A percentile compares a stretch with the other conserved stretches of the same genome.
These are phyloP conservation scores for Brassica nigra DNA, from an alignment of 345 rosid genomes.

Conservation along the genomic window DNA sequence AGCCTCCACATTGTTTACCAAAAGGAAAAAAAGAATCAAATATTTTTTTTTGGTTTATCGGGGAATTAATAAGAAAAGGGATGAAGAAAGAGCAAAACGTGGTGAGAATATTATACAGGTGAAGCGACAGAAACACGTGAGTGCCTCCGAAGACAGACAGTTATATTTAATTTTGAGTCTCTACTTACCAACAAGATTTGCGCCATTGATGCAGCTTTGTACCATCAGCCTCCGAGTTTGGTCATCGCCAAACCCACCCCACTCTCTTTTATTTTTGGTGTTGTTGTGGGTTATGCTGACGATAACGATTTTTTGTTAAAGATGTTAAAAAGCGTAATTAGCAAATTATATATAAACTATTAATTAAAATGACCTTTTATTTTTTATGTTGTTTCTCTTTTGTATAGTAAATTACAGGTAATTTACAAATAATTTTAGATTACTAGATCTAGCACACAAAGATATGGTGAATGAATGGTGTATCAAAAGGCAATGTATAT, in stretches of 20 bases:
- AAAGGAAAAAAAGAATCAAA: too few relatives aligned
- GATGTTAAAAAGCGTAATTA: not conserved
- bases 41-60: too few relatives aligned
- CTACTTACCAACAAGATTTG: conserved; percentile 20
- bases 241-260: not conserved
- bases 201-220: conserved; percentile 34
- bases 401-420: too few relatives aligned
- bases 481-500: not conserved
- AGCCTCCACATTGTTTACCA: conserved; percentile 24
- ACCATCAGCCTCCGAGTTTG: conserved; percentile 17
- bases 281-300: too few relatives aligned
- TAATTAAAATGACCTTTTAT: too few relatives aligned
- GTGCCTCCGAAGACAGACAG: too few relatives aligned
- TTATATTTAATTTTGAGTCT: not conserved
- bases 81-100: conserved; percentile 23
- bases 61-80: too few relatives aligned
- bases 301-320: not conserved
- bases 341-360: too few relatives aligned
- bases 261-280: not conserved
- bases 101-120: conserved; percentile 42
- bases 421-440: not conserved
- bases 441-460: not conserved
- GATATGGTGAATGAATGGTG: not conserved
- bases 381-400: too few relatives aligned
- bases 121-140: conserved; percentile 47